These are phyloP conservation scores for Alternaria ventricosa DNA, from an alignment of 2,329 filamentous ascomycete species.

Conservation along the genomic window DNA sequence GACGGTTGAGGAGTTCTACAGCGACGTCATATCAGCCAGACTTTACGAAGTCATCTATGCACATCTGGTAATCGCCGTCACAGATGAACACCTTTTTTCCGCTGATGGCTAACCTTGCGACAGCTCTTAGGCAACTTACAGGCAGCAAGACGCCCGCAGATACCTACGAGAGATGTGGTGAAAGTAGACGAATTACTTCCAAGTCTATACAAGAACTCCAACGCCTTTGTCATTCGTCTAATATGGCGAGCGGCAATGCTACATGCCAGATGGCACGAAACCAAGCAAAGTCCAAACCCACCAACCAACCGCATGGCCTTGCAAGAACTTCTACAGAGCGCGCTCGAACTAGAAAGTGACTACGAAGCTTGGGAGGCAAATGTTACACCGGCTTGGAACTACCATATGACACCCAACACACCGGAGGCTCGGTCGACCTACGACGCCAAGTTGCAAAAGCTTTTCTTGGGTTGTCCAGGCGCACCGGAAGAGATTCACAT, in stretches of 20 bases:
- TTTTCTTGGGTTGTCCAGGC: constrained; percentile 29
- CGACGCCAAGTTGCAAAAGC: constrained; percentile 30
- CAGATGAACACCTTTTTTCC: background rate
- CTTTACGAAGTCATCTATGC: constrained; percentile 37
- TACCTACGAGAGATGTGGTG: constrained; percentile 27
- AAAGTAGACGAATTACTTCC: constrained; percentile 20
- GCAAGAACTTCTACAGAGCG: constrained; percentile 26
- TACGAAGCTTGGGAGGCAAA: constrained; percentile 36
- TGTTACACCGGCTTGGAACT: constrained; percentile 27
- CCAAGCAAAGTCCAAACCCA: constrained; percentile 24
- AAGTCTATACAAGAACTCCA: constrained; percentile 27
- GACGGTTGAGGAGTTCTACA: constrained; percentile 31
- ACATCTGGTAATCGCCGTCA: constrained; percentile 28
- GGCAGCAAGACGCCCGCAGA: constrained; percentile 28
- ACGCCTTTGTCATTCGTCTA: constrained; percentile 30
- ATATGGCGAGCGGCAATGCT: constrained; percentile 32
- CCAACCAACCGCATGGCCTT: constrained; percentile 28
- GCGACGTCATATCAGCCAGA: constrained; percentile 31
- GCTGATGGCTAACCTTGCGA: constrained; percentile 19
- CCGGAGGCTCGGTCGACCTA: constrained; percentile 25
- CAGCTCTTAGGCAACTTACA: constrained; percentile 38
- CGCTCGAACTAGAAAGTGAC: constrained; percentile 32
- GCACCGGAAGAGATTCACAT: constrained; percentile 37
- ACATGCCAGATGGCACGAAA: constrained; percentile 37
- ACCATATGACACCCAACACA: constrained; percentile 29